Evolutionary conservation across 305 asterid species (phyloP).

Genomic region (Fraxinus albicans): DNA sequence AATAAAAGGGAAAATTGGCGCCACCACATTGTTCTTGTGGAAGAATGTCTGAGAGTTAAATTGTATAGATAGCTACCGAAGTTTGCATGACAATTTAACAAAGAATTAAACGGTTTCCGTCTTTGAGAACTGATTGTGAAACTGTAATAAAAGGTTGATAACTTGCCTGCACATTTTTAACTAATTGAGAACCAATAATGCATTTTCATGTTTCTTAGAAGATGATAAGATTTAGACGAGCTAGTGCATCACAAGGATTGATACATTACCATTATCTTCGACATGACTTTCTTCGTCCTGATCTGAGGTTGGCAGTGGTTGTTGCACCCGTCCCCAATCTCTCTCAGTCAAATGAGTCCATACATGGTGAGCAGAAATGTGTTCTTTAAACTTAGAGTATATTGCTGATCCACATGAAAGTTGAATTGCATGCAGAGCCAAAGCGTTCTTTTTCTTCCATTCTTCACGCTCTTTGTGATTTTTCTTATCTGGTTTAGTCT

Average conservation of each 20-base stretch:
- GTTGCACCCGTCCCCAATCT: too few species aligned
- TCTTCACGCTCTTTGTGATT: constrained; percentile 8
- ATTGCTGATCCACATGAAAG: constrained; percentile 29
- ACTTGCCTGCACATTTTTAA: too few species aligned
- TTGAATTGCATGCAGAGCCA: constrained; percentile 38
- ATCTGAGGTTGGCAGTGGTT: background rate
- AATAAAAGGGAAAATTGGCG: too few species aligned
- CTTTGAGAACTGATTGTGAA: background rate
- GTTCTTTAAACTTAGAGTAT: constrained; percentile 28
- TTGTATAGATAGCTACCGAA: too few species aligned
- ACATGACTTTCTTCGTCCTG: background rate
- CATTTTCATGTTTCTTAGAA: background rate
- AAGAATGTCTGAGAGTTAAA: too few species aligned
- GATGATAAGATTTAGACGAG: too few species aligned
- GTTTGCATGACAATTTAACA: too few species aligned
- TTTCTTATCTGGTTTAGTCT: constrained; percentile 16
- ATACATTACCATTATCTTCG: background rate
- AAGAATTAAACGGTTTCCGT: background rate
- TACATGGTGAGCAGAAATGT: constrained; percentile 16
- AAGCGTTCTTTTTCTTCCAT: constrained; percentile 36
- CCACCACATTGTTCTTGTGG: too few species aligned
- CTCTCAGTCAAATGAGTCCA: constrained; percentile 35
- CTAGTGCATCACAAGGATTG: too few species aligned
- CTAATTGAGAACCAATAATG: background rate
- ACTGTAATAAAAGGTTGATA: too few species aligned